These are phyloP conservation scores for Castanospermum australe DNA, from an alignment of 306 rosid genomes.

Conservation along the genomic window DNA sequence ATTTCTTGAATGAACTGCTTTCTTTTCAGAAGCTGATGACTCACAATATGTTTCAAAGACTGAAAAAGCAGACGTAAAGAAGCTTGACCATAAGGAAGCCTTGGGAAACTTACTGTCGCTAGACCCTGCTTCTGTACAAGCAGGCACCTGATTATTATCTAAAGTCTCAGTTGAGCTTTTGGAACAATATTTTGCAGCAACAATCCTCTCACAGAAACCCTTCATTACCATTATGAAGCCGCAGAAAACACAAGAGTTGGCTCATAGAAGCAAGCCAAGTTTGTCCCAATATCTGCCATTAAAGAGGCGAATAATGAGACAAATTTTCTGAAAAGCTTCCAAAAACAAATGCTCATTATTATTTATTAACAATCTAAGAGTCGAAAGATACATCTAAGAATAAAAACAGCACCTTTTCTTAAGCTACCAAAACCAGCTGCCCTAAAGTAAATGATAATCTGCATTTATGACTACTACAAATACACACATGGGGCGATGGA, in stretches of 20 bases:
- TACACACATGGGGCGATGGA: neutral
- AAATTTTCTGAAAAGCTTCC: neutral
- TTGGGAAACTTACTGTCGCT: conserved; percentile 56
- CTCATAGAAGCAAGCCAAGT: conserved; percentile 55
- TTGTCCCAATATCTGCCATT: conserved; percentile 36
- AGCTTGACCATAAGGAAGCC: conserved; percentile 79
- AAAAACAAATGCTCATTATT: neutral
- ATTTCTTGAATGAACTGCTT: conserved; percentile 57
- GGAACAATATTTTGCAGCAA: conserved; percentile 56
- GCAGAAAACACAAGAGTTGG: conserved; percentile 31
- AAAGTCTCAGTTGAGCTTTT: conserved; percentile 52
- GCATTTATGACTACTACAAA: conserved; percentile 10
- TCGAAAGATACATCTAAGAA: conserved; percentile 1
- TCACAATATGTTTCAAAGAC: conserved; percentile 71
- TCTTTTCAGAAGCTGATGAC: conserved; percentile 69
- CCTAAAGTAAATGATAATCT: neutral
- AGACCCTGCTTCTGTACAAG: conserved; percentile 50
- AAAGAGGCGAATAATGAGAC: conserved; percentile 23
- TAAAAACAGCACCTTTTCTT: neutral
- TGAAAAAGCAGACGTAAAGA: conserved; percentile 73
- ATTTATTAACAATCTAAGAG: conserved; percentile 1
- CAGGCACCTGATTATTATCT: conserved; percentile 51
- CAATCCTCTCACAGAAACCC: conserved; percentile 56
- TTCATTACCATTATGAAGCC: conserved; percentile 72
- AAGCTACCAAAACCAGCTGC: conserved; percentile 2